Percentiles rank a stretch among this genome's conserved stretches.
phyloP scores from a whole-genome alignment of 129 eudicot species.

The Calendula officinalis region DNA sequence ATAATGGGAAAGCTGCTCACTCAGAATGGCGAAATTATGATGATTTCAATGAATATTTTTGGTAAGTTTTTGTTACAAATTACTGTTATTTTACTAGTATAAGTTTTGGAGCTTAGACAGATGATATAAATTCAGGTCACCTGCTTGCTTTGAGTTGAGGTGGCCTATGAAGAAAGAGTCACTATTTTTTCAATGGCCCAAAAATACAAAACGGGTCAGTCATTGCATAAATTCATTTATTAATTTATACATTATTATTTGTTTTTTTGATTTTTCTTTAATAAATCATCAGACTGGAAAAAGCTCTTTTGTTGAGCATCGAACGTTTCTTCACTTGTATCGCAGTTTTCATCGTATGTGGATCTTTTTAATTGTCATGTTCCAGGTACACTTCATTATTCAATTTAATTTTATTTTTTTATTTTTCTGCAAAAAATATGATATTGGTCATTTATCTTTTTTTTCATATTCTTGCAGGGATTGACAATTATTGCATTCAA shows the following conservation, averaged over 20 bases:
- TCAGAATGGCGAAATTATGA: constrained; percentile 97
- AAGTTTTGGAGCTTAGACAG: constrained; percentile 19
- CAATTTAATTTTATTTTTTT: not conserved
- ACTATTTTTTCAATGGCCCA: constrained; percentile 62
- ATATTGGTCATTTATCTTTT: constrained; percentile 8
- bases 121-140: constrained; percentile 60
- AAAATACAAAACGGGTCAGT: constrained; percentile 69
- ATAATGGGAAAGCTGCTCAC: constrained; percentile 92
- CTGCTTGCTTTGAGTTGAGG: constrained; percentile 69
- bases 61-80: constrained; percentile 40
- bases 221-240: constrained; percentile 17
- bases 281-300: constrained; percentile 68
- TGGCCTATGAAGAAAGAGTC: constrained; percentile 88
- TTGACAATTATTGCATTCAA: constrained; percentile 82
- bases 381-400: constrained; percentile 58
- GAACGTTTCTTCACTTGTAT: constrained; percentile 92
- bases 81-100: constrained; percentile 11
- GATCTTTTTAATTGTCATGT: constrained; percentile 90
- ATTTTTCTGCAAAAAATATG: not conserved
- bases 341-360: constrained; percentile 98
- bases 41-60: constrained; percentile 96
- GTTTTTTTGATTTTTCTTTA: constrained; percentile 12
- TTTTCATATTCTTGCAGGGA: constrained; percentile 44
- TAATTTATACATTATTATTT: constrained; percentile 10
- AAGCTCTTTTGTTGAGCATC: constrained; percentile 93